Percentiles rank a stretch among this genome's conserved stretches.
phyloP scores from a whole-genome alignment of 139 green algal genomes.

The Spirogloea muscicola region DNA sequence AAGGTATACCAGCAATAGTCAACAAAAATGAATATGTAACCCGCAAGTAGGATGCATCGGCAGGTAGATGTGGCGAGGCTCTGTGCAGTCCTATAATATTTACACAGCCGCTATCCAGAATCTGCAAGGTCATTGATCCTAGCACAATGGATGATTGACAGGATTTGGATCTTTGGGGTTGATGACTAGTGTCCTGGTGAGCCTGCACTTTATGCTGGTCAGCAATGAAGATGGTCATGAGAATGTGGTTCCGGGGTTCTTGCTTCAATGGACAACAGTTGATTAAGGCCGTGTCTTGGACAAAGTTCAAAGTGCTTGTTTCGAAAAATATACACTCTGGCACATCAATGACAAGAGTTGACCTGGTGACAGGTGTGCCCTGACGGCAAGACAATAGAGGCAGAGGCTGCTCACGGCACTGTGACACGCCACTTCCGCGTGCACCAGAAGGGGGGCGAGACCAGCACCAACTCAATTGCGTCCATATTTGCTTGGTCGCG shows the following conservation, averaged over 20 bases:
- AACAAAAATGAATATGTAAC: no score
- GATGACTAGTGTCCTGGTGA: conserved; percentile 87
- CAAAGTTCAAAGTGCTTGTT: no score
- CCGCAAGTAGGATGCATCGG: no score
- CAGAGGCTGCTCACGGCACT: conserved; percentile 85
- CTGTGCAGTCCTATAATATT: conserved; percentile 95
- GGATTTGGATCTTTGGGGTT: conserved; percentile 88
- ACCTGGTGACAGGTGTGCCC: conserved; percentile 53
- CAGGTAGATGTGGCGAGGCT: no score
- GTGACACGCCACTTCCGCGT: conserved; percentile 91
- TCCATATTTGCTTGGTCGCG: conserved; percentile 93
- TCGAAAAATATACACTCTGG: no score
- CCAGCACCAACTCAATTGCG: conserved; percentile 89
- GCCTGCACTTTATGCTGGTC: neutral
- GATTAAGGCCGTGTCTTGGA: no score
- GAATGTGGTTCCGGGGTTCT: no score
- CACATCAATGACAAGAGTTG: neutral
- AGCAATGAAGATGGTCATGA: no score
- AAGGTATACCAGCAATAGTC: no score
- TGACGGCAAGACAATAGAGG: conserved; percentile 85
- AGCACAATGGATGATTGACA: conserved; percentile 80
- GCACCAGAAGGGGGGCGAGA: conserved; percentile 88
- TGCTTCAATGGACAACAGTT: no score
- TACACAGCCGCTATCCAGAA: conserved; percentile 82
- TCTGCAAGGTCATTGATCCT: no score